Evolutionary conservation across 495 filamentous ascomycete genomes (phyloP), one percentile per base, ranked within the genome.

Genomic region (Daldinia grandis): DNA sequence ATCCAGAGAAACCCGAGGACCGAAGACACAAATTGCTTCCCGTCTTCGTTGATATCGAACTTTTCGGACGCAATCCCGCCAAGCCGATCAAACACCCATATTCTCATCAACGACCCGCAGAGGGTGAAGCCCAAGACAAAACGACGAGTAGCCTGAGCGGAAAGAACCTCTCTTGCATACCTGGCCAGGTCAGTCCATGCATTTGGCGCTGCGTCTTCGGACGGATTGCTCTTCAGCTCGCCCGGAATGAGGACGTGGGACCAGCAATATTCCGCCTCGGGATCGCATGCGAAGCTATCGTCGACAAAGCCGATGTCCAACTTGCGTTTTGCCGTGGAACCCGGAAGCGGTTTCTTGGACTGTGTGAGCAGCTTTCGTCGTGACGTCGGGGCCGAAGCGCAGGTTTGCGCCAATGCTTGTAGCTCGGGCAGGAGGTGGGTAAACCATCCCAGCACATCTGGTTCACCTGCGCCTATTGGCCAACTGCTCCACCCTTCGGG

Each of bases 81-180:
- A 21, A 82, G 68, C 28, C 81, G 78, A 71, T 87, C 81, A 76
- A 86, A 87, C 58, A 62, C 71, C 78, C 76, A 83, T 57, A 79
- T 53, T 12, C 75, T 69, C 75, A 81, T 78, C 5, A 74, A 21
- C 70, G 74, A 74, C 58, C 74, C 71, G 49, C 69, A 77, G 24
- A 85, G 44, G 8, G 82, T 84, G 65, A 87, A 85, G 30, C 79
- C 79, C 51, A 85, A 68, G 25, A 83, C 78, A 62, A 82, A 86
- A 54, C 81, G 82, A 60, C 80, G 78, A 37, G 33, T 37, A 37
- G 5, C 33, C 12, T 37, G 33, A 37, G 33, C 33, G 33, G 33
- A 5, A 12, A 37, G 33, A 12, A 37, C 33, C 12, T 37, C 33
- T 12, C 33, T 37, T 12, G 33, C 33, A 12, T 37, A 37, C 33